Conservation (phyloP, 305 asterid species). For the Stenogyne calaminthoides region DNA sequence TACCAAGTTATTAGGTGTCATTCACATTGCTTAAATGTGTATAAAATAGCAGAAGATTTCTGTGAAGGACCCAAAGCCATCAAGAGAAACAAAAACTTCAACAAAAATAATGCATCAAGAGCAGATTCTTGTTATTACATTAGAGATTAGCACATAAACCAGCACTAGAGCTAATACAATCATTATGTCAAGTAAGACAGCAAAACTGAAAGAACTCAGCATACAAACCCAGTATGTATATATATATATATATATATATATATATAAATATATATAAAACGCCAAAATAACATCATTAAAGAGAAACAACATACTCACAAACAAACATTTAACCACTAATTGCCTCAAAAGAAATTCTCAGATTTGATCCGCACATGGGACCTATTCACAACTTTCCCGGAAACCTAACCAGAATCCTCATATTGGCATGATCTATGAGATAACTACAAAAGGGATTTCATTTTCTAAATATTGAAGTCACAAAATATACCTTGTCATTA, state of each 20-base stretch:
- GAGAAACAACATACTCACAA: conserved; percentile 1
- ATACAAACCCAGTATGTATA: background rate
- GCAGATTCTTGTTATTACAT: background rate
- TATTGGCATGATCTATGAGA: conserved; percentile 20
- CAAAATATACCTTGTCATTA: conserved; percentile 67
- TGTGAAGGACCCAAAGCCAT: background rate
- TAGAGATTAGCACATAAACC: background rate
- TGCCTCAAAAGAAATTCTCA: background rate
- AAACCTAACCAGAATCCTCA: conserved; percentile 5
- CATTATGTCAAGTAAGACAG: background rate
- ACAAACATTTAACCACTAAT: background rate
- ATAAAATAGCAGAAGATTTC: background rate
- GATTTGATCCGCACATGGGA: background rate
- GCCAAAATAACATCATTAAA: background rate
- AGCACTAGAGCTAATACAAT: conserved; percentile 1
- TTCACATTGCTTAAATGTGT: background rate
- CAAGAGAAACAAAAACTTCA: background rate
- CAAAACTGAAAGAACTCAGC: background rate
- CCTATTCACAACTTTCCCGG: conserved; percentile 12
- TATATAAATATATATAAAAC: background rate
- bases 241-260: background rate
- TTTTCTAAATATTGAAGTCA: background rate
- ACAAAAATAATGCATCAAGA: background rate
- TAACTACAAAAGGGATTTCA: background rate
- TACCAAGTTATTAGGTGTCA: background rate